Evolutionary conservation across 305 asterid species (phyloP).

Genomic region (Stenogyne calaminthoides): DNA sequence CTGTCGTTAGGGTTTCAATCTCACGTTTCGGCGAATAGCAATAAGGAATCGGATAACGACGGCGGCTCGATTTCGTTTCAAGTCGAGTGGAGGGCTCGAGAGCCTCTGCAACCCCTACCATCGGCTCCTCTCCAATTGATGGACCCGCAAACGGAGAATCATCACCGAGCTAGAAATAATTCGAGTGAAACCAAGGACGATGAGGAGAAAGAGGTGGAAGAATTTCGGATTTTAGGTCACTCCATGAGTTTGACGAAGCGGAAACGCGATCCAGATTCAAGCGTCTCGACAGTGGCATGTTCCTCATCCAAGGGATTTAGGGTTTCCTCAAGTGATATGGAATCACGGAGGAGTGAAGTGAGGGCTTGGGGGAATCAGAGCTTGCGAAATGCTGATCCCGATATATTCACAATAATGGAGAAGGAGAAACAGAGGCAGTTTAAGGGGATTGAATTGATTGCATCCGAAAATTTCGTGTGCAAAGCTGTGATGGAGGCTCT

Average conservation of each 20-base stretch:
- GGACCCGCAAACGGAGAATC: slow-evolving; percentile 60
- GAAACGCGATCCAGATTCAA: slow-evolving; percentile 56
- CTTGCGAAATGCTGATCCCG: slow-evolving; percentile 61
- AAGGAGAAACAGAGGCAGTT: slow-evolving; percentile 83
- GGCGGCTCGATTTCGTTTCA: slow-evolving; percentile 70
- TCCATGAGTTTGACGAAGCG: slow-evolving; percentile 71
- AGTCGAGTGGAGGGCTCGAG: slow-evolving; percentile 59
- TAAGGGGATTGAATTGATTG: slow-evolving; percentile 81
- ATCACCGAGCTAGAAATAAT: slow-evolving; percentile 12
- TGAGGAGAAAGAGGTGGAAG: slow-evolving; percentile 56
- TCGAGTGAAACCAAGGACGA: slow-evolving; percentile 34
- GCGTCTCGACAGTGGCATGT: slow-evolving; percentile 7
- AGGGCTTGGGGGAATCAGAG: slow-evolving; percentile 82
- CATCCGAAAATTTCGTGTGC: slow-evolving; percentile 85
- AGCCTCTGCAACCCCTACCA: slow-evolving; percentile 43
- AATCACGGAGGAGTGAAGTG: slow-evolving; percentile 48
- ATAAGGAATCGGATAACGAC: slow-evolving; percentile 38
- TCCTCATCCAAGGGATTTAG: slow-evolving; percentile 41
- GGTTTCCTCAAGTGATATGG: slow-evolving; percentile 41
- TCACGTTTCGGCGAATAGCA: slow-evolving; percentile 38
- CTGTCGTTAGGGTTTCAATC: slow-evolving; percentile 64
- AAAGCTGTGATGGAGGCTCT: slow-evolving; percentile 85
- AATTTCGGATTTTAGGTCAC: slow-evolving; percentile 79
- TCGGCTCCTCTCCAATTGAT: slow-evolving; percentile 69
- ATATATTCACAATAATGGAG: slow-evolving; percentile 65